phyloP scores from a whole-genome alignment of 2,329 filamentous ascomycete species.

The Pyrenochaeta sp. region DNA sequence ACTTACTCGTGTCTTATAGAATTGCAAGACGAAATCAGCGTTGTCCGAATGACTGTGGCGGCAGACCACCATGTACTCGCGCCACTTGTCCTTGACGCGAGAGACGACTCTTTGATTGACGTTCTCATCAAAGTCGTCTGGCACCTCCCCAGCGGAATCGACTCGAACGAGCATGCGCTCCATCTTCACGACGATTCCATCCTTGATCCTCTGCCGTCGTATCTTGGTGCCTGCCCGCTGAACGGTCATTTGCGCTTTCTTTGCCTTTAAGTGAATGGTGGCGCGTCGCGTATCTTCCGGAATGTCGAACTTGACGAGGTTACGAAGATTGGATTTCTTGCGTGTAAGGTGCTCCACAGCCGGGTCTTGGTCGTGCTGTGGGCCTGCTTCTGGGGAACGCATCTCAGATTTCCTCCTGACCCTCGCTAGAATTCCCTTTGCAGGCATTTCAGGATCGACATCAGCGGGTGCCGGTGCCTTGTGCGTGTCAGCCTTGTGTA shows the following conservation, averaged over 20 bases:
- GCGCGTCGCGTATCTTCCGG: constrained; percentile 51
- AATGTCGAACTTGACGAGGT: constrained; percentile 54
- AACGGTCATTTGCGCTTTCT: constrained; percentile 50
- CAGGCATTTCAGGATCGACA: constrained; percentile 24
- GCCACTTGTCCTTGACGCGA: constrained; percentile 69
- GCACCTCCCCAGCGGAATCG: constrained; percentile 62
- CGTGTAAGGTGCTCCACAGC: constrained; percentile 26
- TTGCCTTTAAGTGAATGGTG: constrained; percentile 50
- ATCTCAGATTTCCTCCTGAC: constrained; percentile 39
- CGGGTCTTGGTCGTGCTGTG: constrained; percentile 7
- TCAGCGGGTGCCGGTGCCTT: constrained; percentile 36
- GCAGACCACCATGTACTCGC: constrained; percentile 70
- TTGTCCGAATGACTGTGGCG: constrained; percentile 64
- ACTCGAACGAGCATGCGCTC: constrained; percentile 73
- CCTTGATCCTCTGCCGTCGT: constrained; percentile 53
- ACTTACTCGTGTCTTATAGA: constrained; percentile 66
- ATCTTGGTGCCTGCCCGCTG: constrained; percentile 46
- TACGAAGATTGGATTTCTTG: constrained; percentile 41
- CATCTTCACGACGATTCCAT: constrained; percentile 72
- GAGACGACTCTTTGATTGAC: constrained; percentile 67
- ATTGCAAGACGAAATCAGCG: constrained; percentile 64
- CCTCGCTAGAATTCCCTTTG: constrained; percentile 41
- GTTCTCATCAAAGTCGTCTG: constrained; percentile 71
- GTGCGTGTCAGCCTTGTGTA: constrained; percentile 46
- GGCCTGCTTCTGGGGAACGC: constrained; percentile 21